Percentiles rank a stretch among this genome's conserved stretches.
phyloP scores from a whole-genome alignment of 2,329 filamentous ascomycete species.

The Diaporthe citrichinensis region DNA sequence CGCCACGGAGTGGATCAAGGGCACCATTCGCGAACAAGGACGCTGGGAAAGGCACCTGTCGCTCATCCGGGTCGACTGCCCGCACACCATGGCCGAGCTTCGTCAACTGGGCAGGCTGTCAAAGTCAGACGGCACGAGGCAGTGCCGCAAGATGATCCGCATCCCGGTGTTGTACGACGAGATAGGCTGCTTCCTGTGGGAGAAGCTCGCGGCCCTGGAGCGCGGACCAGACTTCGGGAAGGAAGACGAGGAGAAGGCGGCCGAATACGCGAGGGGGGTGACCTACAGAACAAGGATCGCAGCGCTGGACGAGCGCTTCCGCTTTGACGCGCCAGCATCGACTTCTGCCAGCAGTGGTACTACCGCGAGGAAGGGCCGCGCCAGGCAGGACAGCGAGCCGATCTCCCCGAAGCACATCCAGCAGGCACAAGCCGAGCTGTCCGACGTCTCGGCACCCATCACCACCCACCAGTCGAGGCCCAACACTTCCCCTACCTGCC shows the following conservation, averaged over 20 bases:
- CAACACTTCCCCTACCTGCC: not conserved
- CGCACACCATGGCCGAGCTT: slow-evolving; percentile 44
- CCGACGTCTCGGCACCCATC: too few species aligned
- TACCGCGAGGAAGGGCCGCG: not conserved
- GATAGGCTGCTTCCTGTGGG: slow-evolving; percentile 45
- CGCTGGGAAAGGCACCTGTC: slow-evolving; percentile 42
- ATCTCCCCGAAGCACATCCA: slow-evolving; percentile 23
- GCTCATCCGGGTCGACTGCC: slow-evolving; percentile 43
- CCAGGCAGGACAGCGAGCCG: slow-evolving; percentile 30
- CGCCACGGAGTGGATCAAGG: slow-evolving; percentile 43
- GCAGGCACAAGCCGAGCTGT: not conserved
- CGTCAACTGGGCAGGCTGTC: slow-evolving; percentile 42
- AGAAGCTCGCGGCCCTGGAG: slow-evolving; percentile 37
- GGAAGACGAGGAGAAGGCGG: slow-evolving; percentile 25
- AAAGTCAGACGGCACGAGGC: slow-evolving; percentile 39
- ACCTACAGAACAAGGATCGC: not conserved
- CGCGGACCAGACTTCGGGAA: slow-evolving; percentile 12
- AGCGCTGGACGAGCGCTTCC: slow-evolving; percentile 32
- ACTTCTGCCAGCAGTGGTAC: not conserved
- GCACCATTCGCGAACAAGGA: slow-evolving; percentile 38
- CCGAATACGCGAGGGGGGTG: slow-evolving; percentile 16
- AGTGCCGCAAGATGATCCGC: slow-evolving; percentile 44
- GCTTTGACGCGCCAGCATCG: slow-evolving; percentile 4
- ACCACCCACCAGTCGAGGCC: not conserved
- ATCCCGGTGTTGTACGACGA: slow-evolving; percentile 47